These are phyloP conservation scores for Mycena sanguinolenta DNA, from an alignment of 768 basidiomycete genomes.

Conservation along the genomic window DNA sequence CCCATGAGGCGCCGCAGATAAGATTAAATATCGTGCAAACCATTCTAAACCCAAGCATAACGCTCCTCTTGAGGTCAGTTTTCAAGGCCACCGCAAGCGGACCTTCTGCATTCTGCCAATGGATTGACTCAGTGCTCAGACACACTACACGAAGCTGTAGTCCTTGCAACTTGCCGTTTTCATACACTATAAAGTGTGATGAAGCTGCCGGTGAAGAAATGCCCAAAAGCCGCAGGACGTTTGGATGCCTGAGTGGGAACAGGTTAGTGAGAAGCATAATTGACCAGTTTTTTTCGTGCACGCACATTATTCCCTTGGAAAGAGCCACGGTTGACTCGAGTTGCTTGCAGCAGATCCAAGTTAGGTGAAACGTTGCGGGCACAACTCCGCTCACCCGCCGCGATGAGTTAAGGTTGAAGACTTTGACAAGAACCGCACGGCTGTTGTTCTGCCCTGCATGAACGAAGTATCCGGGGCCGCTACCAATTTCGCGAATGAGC, in stretches of 20 bases:
- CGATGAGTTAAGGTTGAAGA: background rate
- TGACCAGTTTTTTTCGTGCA: background rate
- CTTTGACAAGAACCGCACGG: slow-evolving; percentile 4
- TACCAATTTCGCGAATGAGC: slow-evolving; percentile 7
- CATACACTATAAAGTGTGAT: background rate
- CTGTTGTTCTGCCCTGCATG: background rate
- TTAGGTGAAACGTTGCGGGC: background rate
- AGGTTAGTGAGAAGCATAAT: no score
- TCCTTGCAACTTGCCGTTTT: background rate
- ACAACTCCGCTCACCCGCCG: background rate
- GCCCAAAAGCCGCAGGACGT: background rate
- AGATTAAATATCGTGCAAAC: background rate
- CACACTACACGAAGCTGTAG: background rate
- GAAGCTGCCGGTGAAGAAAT: background rate
- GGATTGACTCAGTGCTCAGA: no score
- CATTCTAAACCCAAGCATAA: slow-evolving; percentile 7
- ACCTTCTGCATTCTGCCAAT: no score
- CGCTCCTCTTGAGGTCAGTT: background rate
- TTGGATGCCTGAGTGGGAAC: background rate
- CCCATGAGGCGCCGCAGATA: background rate
- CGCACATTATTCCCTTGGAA: background rate
- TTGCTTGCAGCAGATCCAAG: background rate
- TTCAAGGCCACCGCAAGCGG: slow-evolving; percentile 9
- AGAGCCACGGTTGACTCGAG: background rate
- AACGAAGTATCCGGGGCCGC: slow-evolving; percentile 7